Conservation (phyloP, 495 filamentous ascomycete species). For the Aspergillus wentii region DNA sequence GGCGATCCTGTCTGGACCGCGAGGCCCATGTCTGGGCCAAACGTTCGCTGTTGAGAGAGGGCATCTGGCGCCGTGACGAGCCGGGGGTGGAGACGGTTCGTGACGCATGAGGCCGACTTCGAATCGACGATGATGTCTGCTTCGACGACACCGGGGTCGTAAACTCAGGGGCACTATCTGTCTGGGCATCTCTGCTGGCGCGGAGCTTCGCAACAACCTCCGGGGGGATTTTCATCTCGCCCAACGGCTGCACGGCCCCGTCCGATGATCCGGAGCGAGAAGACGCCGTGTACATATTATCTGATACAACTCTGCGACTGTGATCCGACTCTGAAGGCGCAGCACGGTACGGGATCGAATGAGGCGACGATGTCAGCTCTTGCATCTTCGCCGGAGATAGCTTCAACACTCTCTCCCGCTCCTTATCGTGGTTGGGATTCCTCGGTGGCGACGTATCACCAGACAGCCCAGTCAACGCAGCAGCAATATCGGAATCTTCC, state of each 20-base stretch:
- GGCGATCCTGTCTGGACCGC: slow-evolving; percentile 29
- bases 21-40: slow-evolving; percentile 35
- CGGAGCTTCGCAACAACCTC: slow-evolving; percentile 18
- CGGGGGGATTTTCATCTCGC: slow-evolving; percentile 9
- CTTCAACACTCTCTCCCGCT: slow-evolving; percentile 44
- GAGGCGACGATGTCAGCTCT: slow-evolving; percentile 50
- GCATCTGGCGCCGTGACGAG: slow-evolving; percentile 18
- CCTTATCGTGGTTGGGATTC: slow-evolving; percentile 15
- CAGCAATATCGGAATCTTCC: slow-evolving; percentile 10
- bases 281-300: slow-evolving; percentile 9
- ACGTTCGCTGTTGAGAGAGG: slow-evolving; percentile 23
- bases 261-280: slow-evolving; percentile 12
- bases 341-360: slow-evolving; percentile 43
- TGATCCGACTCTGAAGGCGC: slow-evolving; percentile 16
- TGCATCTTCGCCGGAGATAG: slow-evolving; percentile 49
- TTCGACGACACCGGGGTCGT: slow-evolving; percentile 12
- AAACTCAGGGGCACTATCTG: slow-evolving; percentile 22
- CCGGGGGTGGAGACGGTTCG: slow-evolving; percentile 35
- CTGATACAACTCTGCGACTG: slow-evolving; percentile 21
- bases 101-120: slow-evolving; percentile 28
- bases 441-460: slow-evolving; percentile 10
- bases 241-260: slow-evolving; percentile 9
- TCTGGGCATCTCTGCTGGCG: slow-evolving; percentile 16
- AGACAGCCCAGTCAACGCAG: slow-evolving; percentile 8
- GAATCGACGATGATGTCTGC: slow-evolving; percentile 12